Percentiles rank a stretch among this genome's conserved stretches.
Evolutionary conservation across 306 rosid species (phyloP).

Genomic region (Herpetospermum pedunculosum): DNA sequence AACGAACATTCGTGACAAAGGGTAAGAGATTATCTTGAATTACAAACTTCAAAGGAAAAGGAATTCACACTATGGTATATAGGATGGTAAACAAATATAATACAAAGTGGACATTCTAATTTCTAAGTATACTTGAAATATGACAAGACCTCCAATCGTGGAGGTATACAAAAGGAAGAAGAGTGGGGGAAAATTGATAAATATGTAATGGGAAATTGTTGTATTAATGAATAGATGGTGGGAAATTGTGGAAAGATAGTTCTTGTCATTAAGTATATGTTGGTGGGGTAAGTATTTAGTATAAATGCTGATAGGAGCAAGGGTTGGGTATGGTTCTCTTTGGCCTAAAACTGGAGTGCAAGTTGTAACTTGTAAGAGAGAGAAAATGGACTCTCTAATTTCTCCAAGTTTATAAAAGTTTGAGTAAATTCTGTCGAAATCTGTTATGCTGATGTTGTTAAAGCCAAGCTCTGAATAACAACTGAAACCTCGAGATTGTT

Average conservation of each 20-base stretch:
- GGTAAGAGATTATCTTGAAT: neutral
- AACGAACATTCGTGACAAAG: constrained; percentile 23
- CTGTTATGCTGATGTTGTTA: neutral
- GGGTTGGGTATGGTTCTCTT: neutral
- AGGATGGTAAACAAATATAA: neutral
- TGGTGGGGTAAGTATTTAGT: neutral
- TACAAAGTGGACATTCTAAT: neutral
- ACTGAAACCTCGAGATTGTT: neutral
- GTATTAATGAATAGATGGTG: neutral
- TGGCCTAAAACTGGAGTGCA: neutral
- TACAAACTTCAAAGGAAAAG: neutral
- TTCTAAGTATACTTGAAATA: neutral
- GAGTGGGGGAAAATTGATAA: neutral
- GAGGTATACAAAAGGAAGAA: neutral
- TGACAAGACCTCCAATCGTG: neutral
- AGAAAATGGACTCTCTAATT: neutral
- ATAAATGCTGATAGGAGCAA: neutral
- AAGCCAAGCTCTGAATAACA: neutral
- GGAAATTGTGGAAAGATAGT: neutral
- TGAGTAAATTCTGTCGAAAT: neutral
- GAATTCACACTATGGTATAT: neutral
- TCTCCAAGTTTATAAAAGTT: neutral
- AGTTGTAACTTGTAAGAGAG: neutral
- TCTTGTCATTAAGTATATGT: neutral
- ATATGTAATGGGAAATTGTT: neutral